phyloP scores from a whole-genome alignment of 306 rosid genomes.

The Pyrus communis region DNA sequence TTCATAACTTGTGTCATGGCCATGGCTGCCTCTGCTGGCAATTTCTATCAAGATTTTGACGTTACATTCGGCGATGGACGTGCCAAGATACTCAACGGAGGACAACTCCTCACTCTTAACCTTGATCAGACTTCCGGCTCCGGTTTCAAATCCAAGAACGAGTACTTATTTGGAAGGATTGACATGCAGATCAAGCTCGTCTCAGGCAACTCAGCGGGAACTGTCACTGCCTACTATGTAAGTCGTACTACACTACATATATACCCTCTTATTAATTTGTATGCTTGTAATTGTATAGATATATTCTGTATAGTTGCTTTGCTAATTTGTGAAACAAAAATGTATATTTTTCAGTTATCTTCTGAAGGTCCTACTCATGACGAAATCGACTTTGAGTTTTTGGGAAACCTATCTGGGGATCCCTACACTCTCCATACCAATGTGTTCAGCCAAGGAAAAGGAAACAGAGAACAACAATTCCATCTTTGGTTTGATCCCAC shows the following conservation, averaged over 20 bases:
- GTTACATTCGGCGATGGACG: constrained; percentile 60
- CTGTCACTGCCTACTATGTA: constrained; percentile 81
- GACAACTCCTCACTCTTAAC: constrained; percentile 58
- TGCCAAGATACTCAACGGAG: constrained; percentile 46
- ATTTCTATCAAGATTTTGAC: constrained; percentile 57
- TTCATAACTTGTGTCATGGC: constrained; percentile 6
- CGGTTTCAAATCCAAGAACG: constrained; percentile 62
- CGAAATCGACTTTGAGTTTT: constrained; percentile 43
- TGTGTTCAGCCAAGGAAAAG: constrained; percentile 34
- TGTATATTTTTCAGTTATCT: constrained; percentile 41
- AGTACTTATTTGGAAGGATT: constrained; percentile 60
- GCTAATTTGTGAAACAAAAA: not conserved
- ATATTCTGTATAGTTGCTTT: not conserved
- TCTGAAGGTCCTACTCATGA: constrained; percentile 48
- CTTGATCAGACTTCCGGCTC: constrained; percentile 78
- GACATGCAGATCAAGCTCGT: constrained; percentile 83
- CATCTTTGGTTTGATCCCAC: constrained; percentile 51
- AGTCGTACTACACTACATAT: not conserved
- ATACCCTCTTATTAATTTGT: not conserved
- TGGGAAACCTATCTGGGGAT: constrained; percentile 36
- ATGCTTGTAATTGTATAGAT: not conserved
- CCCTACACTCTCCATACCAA: constrained; percentile 47
- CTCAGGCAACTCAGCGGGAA: constrained; percentile 85
- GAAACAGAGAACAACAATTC: constrained; percentile 37
- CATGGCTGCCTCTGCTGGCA: constrained; percentile 31